Base-by-base conservation (phyloP, 371 early-diverging fungal species). In the Actinomucor elegans region DNA sequence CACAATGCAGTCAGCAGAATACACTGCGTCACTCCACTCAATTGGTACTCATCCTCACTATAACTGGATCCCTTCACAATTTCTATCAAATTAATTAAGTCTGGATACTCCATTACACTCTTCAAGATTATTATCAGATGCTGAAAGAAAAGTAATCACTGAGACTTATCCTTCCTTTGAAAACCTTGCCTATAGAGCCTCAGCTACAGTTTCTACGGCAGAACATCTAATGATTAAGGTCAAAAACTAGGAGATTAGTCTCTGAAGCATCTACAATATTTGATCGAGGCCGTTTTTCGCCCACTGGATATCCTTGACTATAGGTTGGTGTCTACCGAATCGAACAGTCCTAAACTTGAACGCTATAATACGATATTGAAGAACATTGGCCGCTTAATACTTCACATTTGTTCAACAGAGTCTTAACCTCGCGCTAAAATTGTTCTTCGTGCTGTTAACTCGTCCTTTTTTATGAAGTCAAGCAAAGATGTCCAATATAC, bases 221-320 rank as follows among this genome's bases (percentile, higher is more conserved):
- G 42, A 34, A 6, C 36, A 23, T 3, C 1, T 21, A 0, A 47
- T 64, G 26, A 58, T 51, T 35, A 40, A 40, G 5, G 41, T 7
- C 0, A 54, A 65, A 43, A 24, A 41, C n/a, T n/a, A n/a, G n/a
- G 5, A 31, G 31, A n/a, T 18, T 17, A 9, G 29, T 43, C 0
- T 28, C 59, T 5, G 33, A 48, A 12, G n/a, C n/a, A 24, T 11
- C 3, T 65, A 2, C 60, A 65, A 17, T 65, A 65, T 21, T 2
- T 18, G 4, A 5, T 15, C 2, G n/a, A 15, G 18, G 36, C 36
- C 18, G 15, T 15, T 9, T 36, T 8, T 9, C 36, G 36, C 9
- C 36, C 36, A 2, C 9, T 36, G 3, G 36, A 36, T 11, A 36
- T 36, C 9, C 15, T 36, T 9, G 7, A 2, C 9, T 20, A 36